Evolutionary conservation across 192 early-diverging fungal species (phyloP).

Genomic region (Coemansia reversa): DNA sequence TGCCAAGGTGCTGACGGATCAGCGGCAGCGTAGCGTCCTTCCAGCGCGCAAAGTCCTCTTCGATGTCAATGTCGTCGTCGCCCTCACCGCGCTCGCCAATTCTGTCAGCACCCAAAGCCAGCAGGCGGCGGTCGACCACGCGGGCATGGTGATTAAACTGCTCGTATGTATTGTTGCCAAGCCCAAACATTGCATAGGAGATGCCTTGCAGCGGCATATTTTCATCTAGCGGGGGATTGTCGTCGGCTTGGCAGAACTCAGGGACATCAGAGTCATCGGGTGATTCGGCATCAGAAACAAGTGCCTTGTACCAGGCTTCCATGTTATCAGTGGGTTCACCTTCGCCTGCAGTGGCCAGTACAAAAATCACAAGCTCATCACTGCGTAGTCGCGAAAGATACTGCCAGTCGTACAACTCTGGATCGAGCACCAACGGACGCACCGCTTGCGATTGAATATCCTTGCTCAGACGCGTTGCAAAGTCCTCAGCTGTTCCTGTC

Average conservation of each 20-base stretch:
- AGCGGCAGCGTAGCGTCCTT: constrained; percentile 82
- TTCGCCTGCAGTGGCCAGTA: constrained; percentile 95
- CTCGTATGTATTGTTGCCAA: constrained; percentile 59
- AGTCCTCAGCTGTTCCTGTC: constrained; percentile 99
- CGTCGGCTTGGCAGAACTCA: constrained; percentile 58
- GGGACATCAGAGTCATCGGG: constrained; percentile 66
- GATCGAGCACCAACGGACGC: constrained; percentile 75
- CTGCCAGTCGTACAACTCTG: constrained; percentile 90
- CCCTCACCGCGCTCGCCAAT: constrained; percentile 87
- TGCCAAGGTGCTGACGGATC: constrained; percentile 69
- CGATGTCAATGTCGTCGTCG: constrained; percentile 94
- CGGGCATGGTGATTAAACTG: constrained; percentile 82
- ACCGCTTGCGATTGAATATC: constrained; percentile 69
- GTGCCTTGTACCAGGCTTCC: constrained; percentile 86
- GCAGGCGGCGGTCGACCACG: constrained; percentile 65
- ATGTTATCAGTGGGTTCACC: constrained; percentile 99
- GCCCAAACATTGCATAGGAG: constrained; percentile 52
- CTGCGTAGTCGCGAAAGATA: constrained; percentile 66
- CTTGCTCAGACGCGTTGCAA: constrained; percentile 86
- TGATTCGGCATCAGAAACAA: constrained; percentile 61
- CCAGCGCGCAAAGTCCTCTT: constrained; percentile 97
- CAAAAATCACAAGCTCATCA: constrained; percentile 78
- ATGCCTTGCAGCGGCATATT: constrained; percentile 59
- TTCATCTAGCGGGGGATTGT: constrained; percentile 85
- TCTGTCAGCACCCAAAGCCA: constrained; percentile 70